Evolutionary conservation across 805 yeast genomes (phyloP), one percentile per base, ranked within the genome.

Genomic region (Pichia membranifaciens): DNA sequence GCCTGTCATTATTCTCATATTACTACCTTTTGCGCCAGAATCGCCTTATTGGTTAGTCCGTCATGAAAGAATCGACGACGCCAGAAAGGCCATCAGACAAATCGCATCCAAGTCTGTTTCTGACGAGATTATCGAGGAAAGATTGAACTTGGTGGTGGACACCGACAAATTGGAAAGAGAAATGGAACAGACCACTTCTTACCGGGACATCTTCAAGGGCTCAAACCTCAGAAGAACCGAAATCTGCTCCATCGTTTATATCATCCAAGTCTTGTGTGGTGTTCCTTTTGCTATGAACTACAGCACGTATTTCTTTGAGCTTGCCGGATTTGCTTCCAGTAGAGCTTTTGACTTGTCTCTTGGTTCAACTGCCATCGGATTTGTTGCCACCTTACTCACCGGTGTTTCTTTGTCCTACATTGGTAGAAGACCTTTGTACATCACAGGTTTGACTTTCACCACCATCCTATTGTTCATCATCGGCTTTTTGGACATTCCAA

Each of bases 211-310:
- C 51, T 74, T 79, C 66, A 70, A 64, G 55, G 76, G 76, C 7
- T 47, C 58, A 7, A 70, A 76, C 58, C 54, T 64, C n/a, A 66
- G 82, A 59, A 68, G 84, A 64, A 79, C 84, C 1, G 71, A 74
- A 58, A 61, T 77, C 33, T 41, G 48, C 41, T 25, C 39, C 4
- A 33, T 42, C 20, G 43, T 40, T 31, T 81, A 75, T 62, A 65
- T 72, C 54, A 73, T 79, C 74, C 79, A 75, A 61, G 82, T 76
- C 56, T 63, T 78, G 52, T 73, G 82, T 36, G 85, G 85, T 53
- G 74, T 77, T 74, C 79, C 80, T 55, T 81, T 78, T 51, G 71
- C 77, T 71, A 75, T 79, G 78, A 79, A 79, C 71, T 80, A 79
- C 57, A 75, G 79, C 48, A 81, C 78, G 43, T 75, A 76, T 60